phyloP scores from a whole-genome alignment of 1,284 basidiomycete species.

The Ustilago hordei region DNA sequence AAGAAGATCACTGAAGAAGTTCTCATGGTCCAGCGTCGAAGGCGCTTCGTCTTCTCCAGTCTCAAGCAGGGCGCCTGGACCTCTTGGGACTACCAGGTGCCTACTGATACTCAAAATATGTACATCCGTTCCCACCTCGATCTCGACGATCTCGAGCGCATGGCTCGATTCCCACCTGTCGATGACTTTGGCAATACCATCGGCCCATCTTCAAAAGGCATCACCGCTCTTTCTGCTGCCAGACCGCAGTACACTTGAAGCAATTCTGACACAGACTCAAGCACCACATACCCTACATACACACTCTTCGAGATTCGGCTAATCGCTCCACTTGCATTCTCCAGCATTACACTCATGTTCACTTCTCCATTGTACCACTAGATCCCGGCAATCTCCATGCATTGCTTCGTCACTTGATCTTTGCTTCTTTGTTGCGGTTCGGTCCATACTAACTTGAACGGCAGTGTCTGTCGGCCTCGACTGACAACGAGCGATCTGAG shows the following conservation, averaged over 20 bases:
- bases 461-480: too few relatives aligned
- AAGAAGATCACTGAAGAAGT: constrained; percentile 44
- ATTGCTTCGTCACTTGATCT: neutral
- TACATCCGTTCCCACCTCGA: constrained; percentile 45
- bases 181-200: constrained; percentile 32
- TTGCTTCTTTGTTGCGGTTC: neutral
- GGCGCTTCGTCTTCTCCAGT: constrained; percentile 38
- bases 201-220: neutral
- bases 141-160: constrained; percentile 44
- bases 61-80: constrained; percentile 45
- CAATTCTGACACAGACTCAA: neutral
- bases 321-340: neutral
- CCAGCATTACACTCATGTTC: neutral
- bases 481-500: too few relatives aligned
- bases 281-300: neutral
- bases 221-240: neutral
- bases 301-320: neutral
- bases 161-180: constrained; percentile 43
- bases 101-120: constrained; percentile 38
- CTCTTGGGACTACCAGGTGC: constrained; percentile 46
- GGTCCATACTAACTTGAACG: neutral
- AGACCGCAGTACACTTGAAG: constrained; percentile 10
- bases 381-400: neutral
- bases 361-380: constrained; percentile 3
- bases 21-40: constrained; percentile 33